These are phyloP conservation scores for Dendrobium nobile DNA, from an alignment of 106 monocot genomes.

Conservation along the genomic window DNA sequence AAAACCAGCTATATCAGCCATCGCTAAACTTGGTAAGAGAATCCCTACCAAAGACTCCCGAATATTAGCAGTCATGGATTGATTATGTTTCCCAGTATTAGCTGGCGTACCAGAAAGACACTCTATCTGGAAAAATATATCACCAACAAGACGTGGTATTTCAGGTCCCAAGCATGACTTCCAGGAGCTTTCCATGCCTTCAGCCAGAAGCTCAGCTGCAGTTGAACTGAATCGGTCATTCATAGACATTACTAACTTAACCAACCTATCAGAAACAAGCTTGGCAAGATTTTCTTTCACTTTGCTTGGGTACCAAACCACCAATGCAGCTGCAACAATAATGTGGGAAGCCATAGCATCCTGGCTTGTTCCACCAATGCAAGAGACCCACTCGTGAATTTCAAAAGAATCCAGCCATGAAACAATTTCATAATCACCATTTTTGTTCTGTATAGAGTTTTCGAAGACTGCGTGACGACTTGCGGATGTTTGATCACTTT, in stretches of 20 bases:
- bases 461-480: conserved; percentile 6
- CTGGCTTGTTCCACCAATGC: conserved; percentile 75
- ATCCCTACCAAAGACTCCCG: conserved; percentile 66
- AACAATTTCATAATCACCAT: conserved; percentile 31
- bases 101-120: conserved; percentile 47
- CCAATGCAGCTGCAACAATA: conserved; percentile 86
- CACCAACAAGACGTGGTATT: conserved; percentile 53
- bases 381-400: conserved; percentile 80
- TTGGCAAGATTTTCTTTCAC: conserved; percentile 57
- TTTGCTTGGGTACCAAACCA: conserved; percentile 97
- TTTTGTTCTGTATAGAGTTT: background rate
- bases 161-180: conserved; percentile 61
- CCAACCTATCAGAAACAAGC: conserved; percentile 55
- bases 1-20: conserved; percentile 75
- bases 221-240: conserved; percentile 89
- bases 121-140: conserved; percentile 93
- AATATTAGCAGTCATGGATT: conserved; percentile 43
- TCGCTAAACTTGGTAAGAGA: conserved; percentile 89
- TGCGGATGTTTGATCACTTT: conserved; percentile 3
- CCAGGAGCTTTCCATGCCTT: conserved; percentile 95
- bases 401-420: conserved; percentile 88
- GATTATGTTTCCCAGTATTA: conserved; percentile 31
- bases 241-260: conserved; percentile 88
- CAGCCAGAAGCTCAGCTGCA: conserved; percentile 94
- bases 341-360: conserved; percentile 87